Evolutionary conservation across 2,329 filamentous ascomycete species (phyloP).

Genomic region (Trichophyton mentagrophytes): DNA sequence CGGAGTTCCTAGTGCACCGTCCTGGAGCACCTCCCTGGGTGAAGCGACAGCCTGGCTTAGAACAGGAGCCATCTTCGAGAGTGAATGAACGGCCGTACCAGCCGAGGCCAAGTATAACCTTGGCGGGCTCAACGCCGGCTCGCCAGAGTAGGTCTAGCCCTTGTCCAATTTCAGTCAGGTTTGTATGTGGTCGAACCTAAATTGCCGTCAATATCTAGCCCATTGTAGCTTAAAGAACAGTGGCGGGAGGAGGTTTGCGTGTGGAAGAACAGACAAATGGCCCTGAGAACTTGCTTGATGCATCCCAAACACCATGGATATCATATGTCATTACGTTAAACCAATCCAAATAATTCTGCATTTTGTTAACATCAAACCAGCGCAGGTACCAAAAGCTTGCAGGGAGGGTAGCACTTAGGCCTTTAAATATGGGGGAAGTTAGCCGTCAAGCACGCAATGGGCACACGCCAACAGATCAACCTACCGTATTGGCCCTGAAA

Average conservation of each 20-base stretch:
- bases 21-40: conserved; percentile 17
- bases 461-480: neutral
- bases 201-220: neutral
- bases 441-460: neutral
- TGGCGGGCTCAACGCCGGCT: conserved; percentile 15
- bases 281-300: neutral
- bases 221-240: neutral
- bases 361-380: conserved; percentile 15
- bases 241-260: neutral
- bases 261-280: neutral
- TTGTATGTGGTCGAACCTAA: conserved; percentile 14
- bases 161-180: conserved; percentile 15
- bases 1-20: conserved; percentile 15
- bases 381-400: conserved; percentile 15
- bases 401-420: conserved; percentile 5
- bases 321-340: conserved; percentile 22
- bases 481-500: conserved; percentile 1
- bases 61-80: conserved; percentile 15
- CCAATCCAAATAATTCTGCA: conserved; percentile 15
- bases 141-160: conserved; percentile 20
- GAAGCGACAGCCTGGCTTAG: conserved; percentile 17
- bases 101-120: conserved; percentile 31
- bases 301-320: conserved; percentile 11
- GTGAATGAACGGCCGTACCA: conserved; percentile 34
- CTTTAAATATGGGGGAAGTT: neutral